Percentiles rank a stretch among this genome's conserved stretches.
phyloP scores from a whole-genome alignment of 108 stramenopile species.

The Epithemia pelagica region DNA sequence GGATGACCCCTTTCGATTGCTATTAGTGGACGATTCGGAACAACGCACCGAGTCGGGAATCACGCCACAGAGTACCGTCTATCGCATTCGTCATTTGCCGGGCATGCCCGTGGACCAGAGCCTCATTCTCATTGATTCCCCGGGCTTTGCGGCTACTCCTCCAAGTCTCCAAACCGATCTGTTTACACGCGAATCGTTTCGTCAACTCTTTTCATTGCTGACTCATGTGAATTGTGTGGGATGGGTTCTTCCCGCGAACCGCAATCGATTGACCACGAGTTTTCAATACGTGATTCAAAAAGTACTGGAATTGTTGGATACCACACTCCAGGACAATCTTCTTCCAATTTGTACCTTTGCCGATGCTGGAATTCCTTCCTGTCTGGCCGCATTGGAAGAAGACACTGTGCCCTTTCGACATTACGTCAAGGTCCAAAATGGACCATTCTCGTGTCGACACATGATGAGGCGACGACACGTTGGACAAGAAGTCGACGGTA shows the following conservation, averaged over 20 bases:
- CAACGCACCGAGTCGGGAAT: not conserved
- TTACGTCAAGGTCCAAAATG: not conserved
- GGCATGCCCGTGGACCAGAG: not conserved
- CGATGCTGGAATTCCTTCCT: not conserved
- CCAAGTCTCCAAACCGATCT: not conserved
- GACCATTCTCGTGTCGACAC: not conserved
- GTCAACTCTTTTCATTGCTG: not conserved
- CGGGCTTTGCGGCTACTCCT: not conserved
- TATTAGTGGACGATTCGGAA: not conserved
- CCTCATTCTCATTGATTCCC: not conserved
- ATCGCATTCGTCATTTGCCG: not conserved
- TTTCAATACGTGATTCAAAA: not conserved
- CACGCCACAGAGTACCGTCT: not conserved
- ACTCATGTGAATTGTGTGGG: not conserved
- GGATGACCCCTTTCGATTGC: not conserved
- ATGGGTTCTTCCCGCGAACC: not conserved
- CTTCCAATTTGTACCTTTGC: not conserved
- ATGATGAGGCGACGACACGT: not conserved
- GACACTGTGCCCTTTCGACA: not conserved
- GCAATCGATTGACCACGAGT: not conserved
- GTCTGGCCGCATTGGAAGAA: not conserved
- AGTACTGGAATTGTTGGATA: not conserved
- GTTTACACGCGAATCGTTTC: not conserved
- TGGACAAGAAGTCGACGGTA: not conserved
- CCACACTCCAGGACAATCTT: not conserved